Evolutionary conservation across 805 yeast species (phyloP).

Genomic region (Debaryomyces maramus): DNA sequence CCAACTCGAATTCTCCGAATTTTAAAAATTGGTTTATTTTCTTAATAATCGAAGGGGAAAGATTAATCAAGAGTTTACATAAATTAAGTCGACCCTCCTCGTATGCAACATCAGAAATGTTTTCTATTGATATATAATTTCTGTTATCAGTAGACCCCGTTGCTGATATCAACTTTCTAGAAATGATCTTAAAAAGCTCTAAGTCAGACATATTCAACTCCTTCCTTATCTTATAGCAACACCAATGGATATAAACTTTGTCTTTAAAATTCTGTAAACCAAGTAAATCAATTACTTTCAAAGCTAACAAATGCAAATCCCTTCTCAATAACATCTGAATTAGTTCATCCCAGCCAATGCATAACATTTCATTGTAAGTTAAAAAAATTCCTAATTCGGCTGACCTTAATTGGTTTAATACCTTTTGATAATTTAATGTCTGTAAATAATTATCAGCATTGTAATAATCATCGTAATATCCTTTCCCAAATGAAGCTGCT

Average conservation of each 20-base stretch:
- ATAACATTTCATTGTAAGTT: slow-evolving; percentile 54
- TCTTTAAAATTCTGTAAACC: slow-evolving; percentile 38
- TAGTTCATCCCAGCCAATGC: slow-evolving; percentile 54
- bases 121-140: slow-evolving; percentile 50
- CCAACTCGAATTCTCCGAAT: slow-evolving; percentile 71
- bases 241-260: slow-evolving; percentile 74
- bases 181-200: slow-evolving; percentile 52
- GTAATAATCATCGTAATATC: slow-evolving; percentile 52
- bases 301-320: slow-evolving; percentile 59
- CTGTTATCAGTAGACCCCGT: slow-evolving; percentile 18
- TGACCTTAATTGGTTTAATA: slow-evolving; percentile 68
- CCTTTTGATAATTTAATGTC: slow-evolving; percentile 60
- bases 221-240: slow-evolving; percentile 61
- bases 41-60: slow-evolving; percentile 63
- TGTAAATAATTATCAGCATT: slow-evolving; percentile 58
- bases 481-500: slow-evolving; percentile 87
- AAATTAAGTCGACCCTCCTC: slow-evolving; percentile 78
- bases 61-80: slow-evolving; percentile 63
- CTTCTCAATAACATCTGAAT: slow-evolving; percentile 59
- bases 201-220: slow-evolving; percentile 58
- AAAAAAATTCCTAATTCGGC: slow-evolving; percentile 67
- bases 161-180: slow-evolving; percentile 42
- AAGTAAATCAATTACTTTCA: slow-evolving; percentile 57
- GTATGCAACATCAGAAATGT: slow-evolving; percentile 63
- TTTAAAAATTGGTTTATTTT: slow-evolving; percentile 61